Conservation (phyloP, 805 yeast species). For the Ascoidea rubescens region DNA sequence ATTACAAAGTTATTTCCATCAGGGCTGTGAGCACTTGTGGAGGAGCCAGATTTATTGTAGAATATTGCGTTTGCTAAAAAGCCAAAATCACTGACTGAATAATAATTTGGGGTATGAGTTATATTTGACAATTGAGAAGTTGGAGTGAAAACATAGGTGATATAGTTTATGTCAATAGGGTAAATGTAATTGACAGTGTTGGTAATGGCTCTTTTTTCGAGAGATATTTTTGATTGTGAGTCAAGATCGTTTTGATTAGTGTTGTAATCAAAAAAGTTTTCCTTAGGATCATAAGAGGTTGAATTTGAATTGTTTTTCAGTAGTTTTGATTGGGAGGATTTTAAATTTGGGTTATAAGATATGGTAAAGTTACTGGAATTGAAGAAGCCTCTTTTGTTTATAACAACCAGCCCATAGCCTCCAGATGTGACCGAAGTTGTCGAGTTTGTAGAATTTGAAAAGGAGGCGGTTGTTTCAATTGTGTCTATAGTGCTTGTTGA, state of each 20-base stretch:
- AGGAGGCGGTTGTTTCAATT: too few relatives aligned
- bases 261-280: too few relatives aligned
- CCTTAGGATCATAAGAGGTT: too few relatives aligned
- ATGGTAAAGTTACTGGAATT: not conserved
- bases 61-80: constrained; percentile 20
- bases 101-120: not conserved
- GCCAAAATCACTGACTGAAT: constrained; percentile 14
- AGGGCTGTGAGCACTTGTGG: constrained; percentile 23
- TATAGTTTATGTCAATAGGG: constrained; percentile 5
- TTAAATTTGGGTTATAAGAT: not conserved
- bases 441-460: not conserved
- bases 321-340: too few relatives aligned
- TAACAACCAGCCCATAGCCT: not conserved
- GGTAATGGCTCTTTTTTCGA: too few relatives aligned
- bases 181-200: constrained; percentile 2
- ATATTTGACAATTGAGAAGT: constrained; percentile 7
- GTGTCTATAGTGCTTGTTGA: not conserved
- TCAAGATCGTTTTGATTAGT: too few relatives aligned
- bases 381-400: too few relatives aligned
- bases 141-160: constrained; percentile 27
- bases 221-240: too few relatives aligned
- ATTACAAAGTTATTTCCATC: constrained; percentile 31
- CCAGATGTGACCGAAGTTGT: not conserved
- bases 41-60: constrained; percentile 26
- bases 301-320: too few relatives aligned